These are phyloP conservation scores for Tolypocladium tundrense DNA, from an alignment of 2,329 filamentous ascomycete species.

Conservation along the genomic window DNA sequence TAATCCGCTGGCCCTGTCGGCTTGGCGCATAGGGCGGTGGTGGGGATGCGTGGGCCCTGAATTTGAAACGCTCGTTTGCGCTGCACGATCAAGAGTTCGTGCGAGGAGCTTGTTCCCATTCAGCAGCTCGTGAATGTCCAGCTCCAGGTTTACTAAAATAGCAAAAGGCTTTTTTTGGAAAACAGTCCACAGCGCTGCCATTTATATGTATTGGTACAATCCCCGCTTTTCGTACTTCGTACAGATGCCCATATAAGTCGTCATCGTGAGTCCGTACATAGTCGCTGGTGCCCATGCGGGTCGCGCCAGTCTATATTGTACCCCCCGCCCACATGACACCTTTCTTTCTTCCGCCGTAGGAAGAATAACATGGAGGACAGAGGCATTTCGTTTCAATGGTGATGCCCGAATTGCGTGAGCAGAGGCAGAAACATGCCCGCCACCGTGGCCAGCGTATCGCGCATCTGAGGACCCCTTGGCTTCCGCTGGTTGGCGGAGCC, in stretches of 20 bases:
- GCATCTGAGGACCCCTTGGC: slow-evolving; percentile 47
- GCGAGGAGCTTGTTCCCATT: background rate
- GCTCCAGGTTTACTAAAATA: background rate
- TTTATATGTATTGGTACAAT: too few species aligned
- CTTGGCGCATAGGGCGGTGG: background rate
- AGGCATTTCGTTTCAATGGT: slow-evolving; percentile 31
- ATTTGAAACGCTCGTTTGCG: background rate
- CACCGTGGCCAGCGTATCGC: slow-evolving; percentile 61
- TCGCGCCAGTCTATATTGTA: background rate
- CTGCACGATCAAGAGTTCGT: background rate
- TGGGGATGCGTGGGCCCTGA: background rate
- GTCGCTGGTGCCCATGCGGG: background rate
- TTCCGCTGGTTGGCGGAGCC: slow-evolving; percentile 34
- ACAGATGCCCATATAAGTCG: background rate
- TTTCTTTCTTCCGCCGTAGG: background rate
- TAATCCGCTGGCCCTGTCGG: background rate
- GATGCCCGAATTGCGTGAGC: slow-evolving; percentile 68
- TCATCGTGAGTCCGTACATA: background rate
- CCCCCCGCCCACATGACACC: background rate
- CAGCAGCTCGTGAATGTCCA: background rate
- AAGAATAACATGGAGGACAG: background rate
- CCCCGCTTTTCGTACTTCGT: background rate
- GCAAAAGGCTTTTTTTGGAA: background rate
- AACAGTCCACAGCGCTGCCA: background rate
- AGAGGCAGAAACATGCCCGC: slow-evolving; percentile 70